Conservation (phyloP, 805 yeast genomes). For the Debaryomyces hansenii region DNA sequence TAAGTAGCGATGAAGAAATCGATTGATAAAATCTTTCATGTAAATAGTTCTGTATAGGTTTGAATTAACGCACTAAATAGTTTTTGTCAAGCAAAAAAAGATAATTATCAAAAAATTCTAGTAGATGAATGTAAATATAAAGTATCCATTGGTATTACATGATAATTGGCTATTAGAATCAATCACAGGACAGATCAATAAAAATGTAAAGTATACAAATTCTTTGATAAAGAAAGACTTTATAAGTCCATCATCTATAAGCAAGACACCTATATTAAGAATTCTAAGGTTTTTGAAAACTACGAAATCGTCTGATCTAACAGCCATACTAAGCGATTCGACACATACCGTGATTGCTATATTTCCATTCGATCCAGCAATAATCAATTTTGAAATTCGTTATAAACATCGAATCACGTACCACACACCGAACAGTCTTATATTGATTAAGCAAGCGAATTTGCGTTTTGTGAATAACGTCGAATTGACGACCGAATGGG, state of each 20-base stretch:
- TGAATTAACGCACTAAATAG: neutral
- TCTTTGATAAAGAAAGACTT: slow-evolving; percentile 17
- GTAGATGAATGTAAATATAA: slow-evolving; percentile 2
- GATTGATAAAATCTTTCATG: neutral
- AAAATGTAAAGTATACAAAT: slow-evolving; percentile 6
- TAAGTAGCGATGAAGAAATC: slow-evolving; percentile 15
- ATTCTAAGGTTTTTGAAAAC: slow-evolving; percentile 24
- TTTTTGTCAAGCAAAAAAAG: too few relatives aligned
- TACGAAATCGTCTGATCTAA: slow-evolving; percentile 22
- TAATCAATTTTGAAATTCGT: slow-evolving; percentile 28
- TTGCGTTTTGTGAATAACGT: slow-evolving; percentile 20
- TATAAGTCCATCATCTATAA: slow-evolving; percentile 5
- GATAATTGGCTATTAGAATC: slow-evolving; percentile 22
- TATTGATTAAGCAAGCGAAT: slow-evolving; percentile 27
- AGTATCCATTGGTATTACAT: slow-evolving; percentile 22
- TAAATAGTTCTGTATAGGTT: neutral
- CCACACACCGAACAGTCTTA: slow-evolving; percentile 23
- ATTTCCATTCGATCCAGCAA: slow-evolving; percentile 26
- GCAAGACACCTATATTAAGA: slow-evolving; percentile 26
- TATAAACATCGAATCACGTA: slow-evolving; percentile 36
- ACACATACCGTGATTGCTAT: slow-evolving; percentile 28
- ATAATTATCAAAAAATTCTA: neutral
- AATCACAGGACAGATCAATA: slow-evolving; percentile 7
- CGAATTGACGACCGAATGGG: slow-evolving; percentile 11
- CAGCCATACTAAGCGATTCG: slow-evolving; percentile 33